Conservation (phyloP, 352 stramenopile genomes). For the Peronospora belbahrii region DNA sequence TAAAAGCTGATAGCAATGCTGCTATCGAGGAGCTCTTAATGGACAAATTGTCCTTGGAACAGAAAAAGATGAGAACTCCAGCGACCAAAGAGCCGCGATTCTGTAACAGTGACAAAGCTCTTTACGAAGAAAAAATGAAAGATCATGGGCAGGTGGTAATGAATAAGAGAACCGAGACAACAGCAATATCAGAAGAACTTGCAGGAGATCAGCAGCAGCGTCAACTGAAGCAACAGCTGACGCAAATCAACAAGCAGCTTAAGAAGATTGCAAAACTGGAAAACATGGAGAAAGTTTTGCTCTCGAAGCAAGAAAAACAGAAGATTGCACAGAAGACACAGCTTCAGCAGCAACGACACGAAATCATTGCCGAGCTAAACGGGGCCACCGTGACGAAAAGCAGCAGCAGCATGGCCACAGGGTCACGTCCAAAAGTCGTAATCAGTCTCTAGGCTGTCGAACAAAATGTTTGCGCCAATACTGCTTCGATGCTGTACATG, state of each 20-base stretch:
- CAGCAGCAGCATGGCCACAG: conserved; percentile 5
- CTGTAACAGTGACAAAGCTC: not conserved
- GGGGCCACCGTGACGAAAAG: conserved; percentile 26
- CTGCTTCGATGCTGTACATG: not conserved
- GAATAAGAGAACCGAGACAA: not conserved
- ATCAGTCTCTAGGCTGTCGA: conserved; percentile 19
- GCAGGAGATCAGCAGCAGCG: conserved; percentile 10
- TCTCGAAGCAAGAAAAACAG: conserved; percentile 29
- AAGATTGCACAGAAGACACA: conserved; percentile 21
- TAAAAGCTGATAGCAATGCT: not conserved
- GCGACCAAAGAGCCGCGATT: not conserved
- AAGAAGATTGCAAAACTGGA: conserved; percentile 29
- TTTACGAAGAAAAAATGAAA: not conserved
- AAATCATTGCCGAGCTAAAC: conserved; percentile 40
- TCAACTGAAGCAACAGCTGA: conserved; percentile 45
- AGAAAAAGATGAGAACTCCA: conserved; percentile 9
- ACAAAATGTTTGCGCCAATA: not conserved
- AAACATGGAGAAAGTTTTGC: conserved; percentile 2
- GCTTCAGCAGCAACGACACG: conserved; percentile 27
- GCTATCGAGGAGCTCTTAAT: conserved; percentile 21
- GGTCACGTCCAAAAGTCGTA: conserved; percentile 13
- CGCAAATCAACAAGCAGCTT: conserved; percentile 44
- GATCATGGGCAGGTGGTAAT: not conserved
- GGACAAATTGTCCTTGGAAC: conserved; percentile 29
- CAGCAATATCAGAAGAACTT: not conserved